These are phyloP conservation scores for Pseudomassariella vexata DNA, from an alignment of 2,329 filamentous ascomycete genomes.

Conservation along the genomic window DNA sequence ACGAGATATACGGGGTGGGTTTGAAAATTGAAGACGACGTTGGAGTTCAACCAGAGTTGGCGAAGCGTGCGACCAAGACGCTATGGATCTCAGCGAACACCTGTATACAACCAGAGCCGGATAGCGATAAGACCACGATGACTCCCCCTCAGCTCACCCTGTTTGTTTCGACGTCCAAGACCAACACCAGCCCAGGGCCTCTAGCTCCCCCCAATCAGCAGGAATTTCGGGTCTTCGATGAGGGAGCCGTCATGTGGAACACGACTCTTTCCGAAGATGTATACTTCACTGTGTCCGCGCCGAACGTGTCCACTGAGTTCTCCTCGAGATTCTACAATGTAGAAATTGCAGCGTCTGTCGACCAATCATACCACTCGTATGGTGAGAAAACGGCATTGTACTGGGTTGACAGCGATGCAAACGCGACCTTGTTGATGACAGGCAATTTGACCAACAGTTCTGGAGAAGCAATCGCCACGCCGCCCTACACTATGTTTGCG, in stretches of 20 bases:
- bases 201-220: constrained; percentile 37
- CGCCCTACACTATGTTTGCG: constrained; percentile 75
- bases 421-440: constrained; percentile 73
- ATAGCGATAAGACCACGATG: constrained; percentile 33
- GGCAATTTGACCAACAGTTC: constrained; percentile 58
- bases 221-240: constrained; percentile 46
- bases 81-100: constrained; percentile 84
- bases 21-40: constrained; percentile 14
- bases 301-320: constrained; percentile 49
- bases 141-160: constrained; percentile 68
- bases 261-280: constrained; percentile 60
- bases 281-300: constrained; percentile 72
- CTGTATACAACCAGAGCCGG: constrained; percentile 66
- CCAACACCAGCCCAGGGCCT: constrained; percentile 63
- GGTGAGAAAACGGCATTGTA: constrained; percentile 50
- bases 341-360: constrained; percentile 75
- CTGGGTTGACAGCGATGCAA: constrained; percentile 80
- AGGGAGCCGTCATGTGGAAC: constrained; percentile 64
- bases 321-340: constrained; percentile 64
- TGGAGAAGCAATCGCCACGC: constrained; percentile 45
- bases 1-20: constrained; percentile 3
- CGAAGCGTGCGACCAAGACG: constrained; percentile 30
- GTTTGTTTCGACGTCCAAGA: constrained; percentile 63
- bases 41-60: constrained; percentile 10
- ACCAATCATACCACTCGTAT: constrained; percentile 68